These are phyloP conservation scores for Pestalotiopsis sp. DNA, from an alignment of 2,329 filamentous ascomycete species.

Conservation along the genomic window DNA sequence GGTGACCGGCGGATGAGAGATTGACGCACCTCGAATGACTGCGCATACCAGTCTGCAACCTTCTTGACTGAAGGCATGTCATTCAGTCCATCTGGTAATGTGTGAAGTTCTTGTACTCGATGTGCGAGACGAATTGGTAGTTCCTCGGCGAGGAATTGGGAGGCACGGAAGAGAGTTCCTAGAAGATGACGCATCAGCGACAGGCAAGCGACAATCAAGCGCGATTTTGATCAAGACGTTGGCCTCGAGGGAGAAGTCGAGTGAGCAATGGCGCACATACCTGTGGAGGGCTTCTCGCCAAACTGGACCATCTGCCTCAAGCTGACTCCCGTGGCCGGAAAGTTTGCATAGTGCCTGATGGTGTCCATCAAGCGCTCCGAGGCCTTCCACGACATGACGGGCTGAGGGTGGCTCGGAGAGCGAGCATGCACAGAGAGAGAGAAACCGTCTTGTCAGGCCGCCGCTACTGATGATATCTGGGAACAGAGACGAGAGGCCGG, in stretches of 20 bases:
- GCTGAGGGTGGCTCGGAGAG: slow-evolving; percentile 17
- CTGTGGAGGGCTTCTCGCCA: slow-evolving; percentile 88
- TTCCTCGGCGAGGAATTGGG: slow-evolving; percentile 97
- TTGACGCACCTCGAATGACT: slow-evolving; percentile 89
- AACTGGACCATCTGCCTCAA: slow-evolving; percentile 99
- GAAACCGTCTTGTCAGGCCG: not conserved
- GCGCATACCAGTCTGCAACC: slow-evolving; percentile 98
- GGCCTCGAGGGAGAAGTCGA: not conserved
- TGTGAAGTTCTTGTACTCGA: slow-evolving; percentile 90
- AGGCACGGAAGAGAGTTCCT: slow-evolving; percentile 96
- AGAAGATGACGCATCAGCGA: slow-evolving; percentile 15
- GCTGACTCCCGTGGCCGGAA: slow-evolving; percentile 94
- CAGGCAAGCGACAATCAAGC: slow-evolving; percentile 15
- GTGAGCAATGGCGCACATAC: slow-evolving; percentile 49
- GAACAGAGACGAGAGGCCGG: not conserved
- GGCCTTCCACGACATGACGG: slow-evolving; percentile 89
- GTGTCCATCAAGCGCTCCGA: slow-evolving; percentile 91
- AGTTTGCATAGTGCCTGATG: slow-evolving; percentile 96
- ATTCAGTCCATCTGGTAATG: slow-evolving; percentile 91
- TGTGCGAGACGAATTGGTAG: slow-evolving; percentile 95
- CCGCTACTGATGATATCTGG: not conserved
- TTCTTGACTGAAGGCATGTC: slow-evolving; percentile 97
- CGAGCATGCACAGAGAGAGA: not conserved
- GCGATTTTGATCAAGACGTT: not conserved
- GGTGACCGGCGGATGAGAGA: not conserved